These are phyloP conservation scores for Capsicum pubescens DNA, from an alignment of 257 asterid genomes.

Conservation along the genomic window DNA sequence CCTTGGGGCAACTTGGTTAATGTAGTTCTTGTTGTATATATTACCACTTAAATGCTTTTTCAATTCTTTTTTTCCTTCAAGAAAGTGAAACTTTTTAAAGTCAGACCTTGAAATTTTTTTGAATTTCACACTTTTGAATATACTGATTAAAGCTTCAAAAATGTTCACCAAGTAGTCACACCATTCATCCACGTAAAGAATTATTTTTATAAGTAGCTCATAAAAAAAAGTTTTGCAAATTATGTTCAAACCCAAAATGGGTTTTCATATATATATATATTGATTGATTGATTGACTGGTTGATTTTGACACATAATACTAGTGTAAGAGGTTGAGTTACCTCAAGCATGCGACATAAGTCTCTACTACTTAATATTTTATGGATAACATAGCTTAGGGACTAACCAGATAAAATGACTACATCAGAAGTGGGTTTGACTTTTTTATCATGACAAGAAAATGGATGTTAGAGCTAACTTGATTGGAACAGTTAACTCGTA, in stretches of 20 bases:
- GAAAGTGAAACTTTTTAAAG: not conserved
- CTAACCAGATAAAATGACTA: not conserved
- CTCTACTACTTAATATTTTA: not conserved
- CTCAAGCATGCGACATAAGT: not conserved
- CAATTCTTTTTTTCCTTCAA: no score
- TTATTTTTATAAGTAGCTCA: no score
- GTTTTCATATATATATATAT: no score
- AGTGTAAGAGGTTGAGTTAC: not conserved
- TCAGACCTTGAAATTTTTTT: not conserved
- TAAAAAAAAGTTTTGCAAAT: not conserved
- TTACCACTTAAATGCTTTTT: not conserved
- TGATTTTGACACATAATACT: not conserved
- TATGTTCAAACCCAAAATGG: not conserved
- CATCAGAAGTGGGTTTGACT: not conserved
- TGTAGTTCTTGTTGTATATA: not conserved
- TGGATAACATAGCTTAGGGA: not conserved
- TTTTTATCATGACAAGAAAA: not conserved
- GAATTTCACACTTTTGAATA: not conserved
- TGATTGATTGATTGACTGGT: no score
- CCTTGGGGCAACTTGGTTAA: not conserved
- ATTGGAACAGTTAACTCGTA: not conserved
- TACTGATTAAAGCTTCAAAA: not conserved
- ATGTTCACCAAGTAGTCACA: not conserved
- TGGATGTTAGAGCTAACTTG: not conserved
- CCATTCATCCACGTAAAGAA: not conserved